Conservation (phyloP, 805 yeast species). For the Pichia sporocuriosa region DNA sequence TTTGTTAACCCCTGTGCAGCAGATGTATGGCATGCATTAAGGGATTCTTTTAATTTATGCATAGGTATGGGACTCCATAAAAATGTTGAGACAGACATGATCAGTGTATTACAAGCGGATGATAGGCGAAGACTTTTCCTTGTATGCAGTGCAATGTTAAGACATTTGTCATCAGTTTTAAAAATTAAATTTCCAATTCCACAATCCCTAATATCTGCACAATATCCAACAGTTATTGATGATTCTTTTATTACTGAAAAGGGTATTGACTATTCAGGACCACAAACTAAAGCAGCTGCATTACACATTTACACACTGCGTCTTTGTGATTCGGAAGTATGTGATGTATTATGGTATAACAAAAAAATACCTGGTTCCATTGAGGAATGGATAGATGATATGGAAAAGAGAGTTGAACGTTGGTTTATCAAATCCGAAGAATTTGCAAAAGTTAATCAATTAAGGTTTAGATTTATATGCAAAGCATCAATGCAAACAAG, state of each 20-base stretch:
- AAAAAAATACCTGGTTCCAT: constrained; percentile 6
- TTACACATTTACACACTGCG: constrained; percentile 11
- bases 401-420: constrained; percentile 8
- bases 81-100: constrained; percentile 9
- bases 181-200: constrained; percentile 12
- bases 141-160: constrained; percentile 10
- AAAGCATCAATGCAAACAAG: constrained; percentile 10
- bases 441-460: constrained; percentile 13
- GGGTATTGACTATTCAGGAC: constrained; percentile 14
- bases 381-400: constrained; percentile 7
- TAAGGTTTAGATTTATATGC: constrained; percentile 12
- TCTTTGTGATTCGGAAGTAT: constrained; percentile 13
- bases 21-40: constrained; percentile 8
- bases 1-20: constrained; percentile 16
- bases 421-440: constrained; percentile 14
- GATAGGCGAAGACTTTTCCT: constrained; percentile 10
- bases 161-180: constrained; percentile 9
- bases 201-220: constrained; percentile 7
- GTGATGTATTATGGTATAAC: constrained; percentile 13
- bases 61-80: constrained; percentile 14
- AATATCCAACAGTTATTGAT: constrained; percentile 12
- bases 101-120: constrained; percentile 11
- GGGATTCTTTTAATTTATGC: constrained; percentile 11
- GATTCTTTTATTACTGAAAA: constrained; percentile 10
- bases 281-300: constrained; percentile 15